phyloP scores from a whole-genome alignment of 2,329 filamentous ascomycete genomes.

The Allantophomopsis lycopodina region DNA sequence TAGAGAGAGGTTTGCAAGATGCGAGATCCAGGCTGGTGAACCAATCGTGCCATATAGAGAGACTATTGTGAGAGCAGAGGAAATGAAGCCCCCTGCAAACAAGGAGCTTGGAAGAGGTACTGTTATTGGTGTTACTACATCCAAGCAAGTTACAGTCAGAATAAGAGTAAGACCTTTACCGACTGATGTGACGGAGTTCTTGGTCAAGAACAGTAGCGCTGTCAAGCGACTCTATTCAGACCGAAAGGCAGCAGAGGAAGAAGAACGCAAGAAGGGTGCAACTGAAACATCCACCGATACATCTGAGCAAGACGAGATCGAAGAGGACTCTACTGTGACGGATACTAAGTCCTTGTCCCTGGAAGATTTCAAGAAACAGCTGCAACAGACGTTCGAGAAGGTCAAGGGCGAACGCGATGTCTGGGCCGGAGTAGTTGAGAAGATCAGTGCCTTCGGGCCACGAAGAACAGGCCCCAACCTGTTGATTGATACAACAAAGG shows the following conservation, averaged over 20 bases:
- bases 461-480: constrained; percentile 77
- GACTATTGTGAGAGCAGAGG: constrained; percentile 72
- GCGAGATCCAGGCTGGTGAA: constrained; percentile 86
- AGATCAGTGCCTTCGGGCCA: constrained; percentile 84
- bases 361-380: constrained; percentile 63
- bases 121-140: constrained; percentile 62
- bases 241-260: constrained; percentile 35
- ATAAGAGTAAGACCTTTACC: constrained; percentile 72
- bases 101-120: constrained; percentile 77
- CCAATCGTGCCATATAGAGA: constrained; percentile 95
- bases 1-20: constrained; percentile 80
- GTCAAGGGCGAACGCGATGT: constrained; percentile 61
- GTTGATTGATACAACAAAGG: constrained; percentile 68
- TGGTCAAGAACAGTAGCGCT: constrained; percentile 65
- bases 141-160: constrained; percentile 71
- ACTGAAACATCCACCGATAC: constrained; percentile 9
- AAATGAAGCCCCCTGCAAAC: constrained; percentile 84
- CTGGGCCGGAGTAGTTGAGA: constrained; percentile 66
- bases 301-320: constrained; percentile 24
- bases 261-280: constrained; percentile 20
- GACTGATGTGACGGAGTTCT: constrained; percentile 65
- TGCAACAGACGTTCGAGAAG: constrained; percentile 54
- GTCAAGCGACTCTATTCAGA: constrained; percentile 72
- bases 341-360: constrained; percentile 51
- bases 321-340: constrained; percentile 40